Percentiles rank a stretch among this genome's conserved stretches.
Evolutionary conservation across 352 stramenopile genomes (phyloP).

Genomic region (Blastocystis sp.): DNA sequence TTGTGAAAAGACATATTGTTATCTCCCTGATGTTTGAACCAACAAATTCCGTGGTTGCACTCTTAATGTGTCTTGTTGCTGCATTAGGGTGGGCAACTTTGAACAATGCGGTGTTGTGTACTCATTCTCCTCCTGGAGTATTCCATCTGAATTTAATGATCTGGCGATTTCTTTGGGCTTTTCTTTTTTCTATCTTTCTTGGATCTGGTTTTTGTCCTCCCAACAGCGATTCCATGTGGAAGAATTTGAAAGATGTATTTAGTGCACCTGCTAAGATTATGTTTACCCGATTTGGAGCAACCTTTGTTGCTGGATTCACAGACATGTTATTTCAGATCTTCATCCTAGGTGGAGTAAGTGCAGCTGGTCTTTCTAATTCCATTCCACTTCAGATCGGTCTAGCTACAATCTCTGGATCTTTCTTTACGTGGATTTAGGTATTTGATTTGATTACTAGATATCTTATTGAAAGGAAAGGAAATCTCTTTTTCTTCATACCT

Average conservation of each 20-base stretch:
- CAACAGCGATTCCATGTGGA: constrained; percentile 1
- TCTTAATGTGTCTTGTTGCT: constrained; percentile 5
- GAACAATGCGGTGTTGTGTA: constrained; percentile 55
- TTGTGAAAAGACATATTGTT: neutral
- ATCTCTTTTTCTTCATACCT: constrained; percentile 16
- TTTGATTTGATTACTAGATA: neutral
- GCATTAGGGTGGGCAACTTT: constrained; percentile 20
- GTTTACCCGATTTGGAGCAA: constrained; percentile 5
- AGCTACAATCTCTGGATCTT: constrained; percentile 16
- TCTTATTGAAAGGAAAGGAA: constrained; percentile 18
- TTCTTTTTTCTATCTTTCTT: neutral
- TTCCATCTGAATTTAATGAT: constrained; percentile 51
- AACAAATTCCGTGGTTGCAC: neutral
- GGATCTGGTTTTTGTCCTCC: constrained; percentile 15
- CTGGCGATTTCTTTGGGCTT: constrained; percentile 28
- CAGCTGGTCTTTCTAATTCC: constrained; percentile 50
- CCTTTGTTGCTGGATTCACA: constrained; percentile 59
- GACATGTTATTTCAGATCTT: constrained; percentile 58
- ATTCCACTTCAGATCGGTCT: constrained; percentile 38
- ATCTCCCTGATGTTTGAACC: constrained; percentile 23
- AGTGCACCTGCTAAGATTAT: neutral
- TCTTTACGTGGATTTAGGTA: neutral
- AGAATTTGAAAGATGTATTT: constrained; percentile 34
- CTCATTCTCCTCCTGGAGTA: constrained; percentile 23
- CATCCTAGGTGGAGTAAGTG: neutral